Percentiles rank a stretch among this genome's conserved stretches.
Conservation (phyloP, 169 alveolate genomes). For the Cryptosporidium sp. region DNA sequence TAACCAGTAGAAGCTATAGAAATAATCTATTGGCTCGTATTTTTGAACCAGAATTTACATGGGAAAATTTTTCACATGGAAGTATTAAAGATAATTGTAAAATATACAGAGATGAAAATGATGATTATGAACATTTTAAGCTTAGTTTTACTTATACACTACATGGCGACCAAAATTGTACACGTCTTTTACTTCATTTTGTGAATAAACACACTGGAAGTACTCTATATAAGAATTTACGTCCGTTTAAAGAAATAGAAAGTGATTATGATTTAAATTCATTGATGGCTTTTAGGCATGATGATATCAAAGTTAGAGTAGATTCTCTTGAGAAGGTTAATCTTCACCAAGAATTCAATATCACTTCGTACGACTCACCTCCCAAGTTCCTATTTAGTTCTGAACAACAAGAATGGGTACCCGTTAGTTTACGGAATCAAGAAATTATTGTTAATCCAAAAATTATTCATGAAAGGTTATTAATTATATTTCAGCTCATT, state of each 20-base stretch:
- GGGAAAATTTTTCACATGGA: constrained; percentile 45
- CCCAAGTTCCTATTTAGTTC: constrained; percentile 18
- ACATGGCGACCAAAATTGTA: constrained; percentile 11
- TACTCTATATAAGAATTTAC: constrained; percentile 12
- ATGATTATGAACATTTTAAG: constrained; percentile 2
- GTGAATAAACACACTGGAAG: constrained; percentile 55
- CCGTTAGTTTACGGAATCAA: constrained; percentile 7
- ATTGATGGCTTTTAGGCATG: constrained; percentile 2
- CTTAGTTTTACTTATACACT: constrained; percentile 30
- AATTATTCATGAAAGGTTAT: constrained; percentile 1
- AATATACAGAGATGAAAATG: background rate
- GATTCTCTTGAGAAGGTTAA: background rate
- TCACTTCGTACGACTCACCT: constrained; percentile 37
- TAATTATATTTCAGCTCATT: constrained; percentile 23
- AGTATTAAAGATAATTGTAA: constrained; percentile 47
- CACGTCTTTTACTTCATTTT: constrained; percentile 4
- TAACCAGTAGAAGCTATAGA: background rate
- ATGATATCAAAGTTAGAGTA: constrained; percentile 3
- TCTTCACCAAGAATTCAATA: constrained; percentile 47
- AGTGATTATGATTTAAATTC: background rate
- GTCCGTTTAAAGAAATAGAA: background rate
- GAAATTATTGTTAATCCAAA: constrained; percentile 24
- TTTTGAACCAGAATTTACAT: constrained; percentile 49
- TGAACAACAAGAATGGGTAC: constrained; percentile 39
- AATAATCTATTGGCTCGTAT: constrained; percentile 4